Evolutionary conservation across 2,329 filamentous ascomycete species (phyloP).

Genomic region (Zarea fungicola): DNA sequence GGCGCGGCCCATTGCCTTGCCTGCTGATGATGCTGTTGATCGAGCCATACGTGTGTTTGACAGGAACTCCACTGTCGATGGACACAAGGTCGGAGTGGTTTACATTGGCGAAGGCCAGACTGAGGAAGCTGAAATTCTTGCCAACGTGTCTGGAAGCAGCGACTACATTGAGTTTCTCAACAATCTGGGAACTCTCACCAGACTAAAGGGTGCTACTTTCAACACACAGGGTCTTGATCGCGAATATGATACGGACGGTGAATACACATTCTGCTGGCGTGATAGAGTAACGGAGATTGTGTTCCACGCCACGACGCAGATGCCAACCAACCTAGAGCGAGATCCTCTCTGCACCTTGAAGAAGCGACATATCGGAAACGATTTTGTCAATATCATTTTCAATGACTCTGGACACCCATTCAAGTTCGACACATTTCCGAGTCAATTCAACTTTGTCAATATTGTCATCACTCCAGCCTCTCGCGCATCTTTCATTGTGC

Average conservation of each 20-base stretch:
- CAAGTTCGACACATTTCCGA: slow-evolving; percentile 85
- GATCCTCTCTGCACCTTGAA: slow-evolving; percentile 77
- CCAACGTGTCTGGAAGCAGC: slow-evolving; percentile 78
- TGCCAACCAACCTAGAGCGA: slow-evolving; percentile 79
- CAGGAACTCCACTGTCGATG: slow-evolving; percentile 82
- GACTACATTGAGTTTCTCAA: slow-evolving; percentile 85
- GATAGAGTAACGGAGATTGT: slow-evolving; percentile 93
- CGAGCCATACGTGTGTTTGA: slow-evolving; percentile 80
- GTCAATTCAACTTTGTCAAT: slow-evolving; percentile 93
- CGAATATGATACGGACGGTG: slow-evolving; percentile 71
- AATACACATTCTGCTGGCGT: slow-evolving; percentile 89
- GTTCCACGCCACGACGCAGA: slow-evolving; percentile 94
- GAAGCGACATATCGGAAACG: slow-evolving; percentile 94
- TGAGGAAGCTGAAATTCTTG: slow-evolving; percentile 74
- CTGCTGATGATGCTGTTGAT: slow-evolving; percentile 61
- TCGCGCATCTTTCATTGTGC: slow-evolving; percentile 67
- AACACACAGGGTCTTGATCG: slow-evolving; percentile 90
- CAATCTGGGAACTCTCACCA: slow-evolving; percentile 74
- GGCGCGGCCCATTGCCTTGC: slow-evolving; percentile 69
- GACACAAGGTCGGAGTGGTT: slow-evolving; percentile 90
- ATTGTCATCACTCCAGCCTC: slow-evolving; percentile 92
- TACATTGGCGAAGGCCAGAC: slow-evolving; percentile 88
- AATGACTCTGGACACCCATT: slow-evolving; percentile 93
- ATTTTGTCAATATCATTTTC: slow-evolving; percentile 97
- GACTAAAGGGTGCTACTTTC: slow-evolving; percentile 75